A percentile compares a stretch with the other conserved stretches of the same genome.
phyloP scores from a whole-genome alignment of 1,139 yeast species.

The Oligophagozyma castellii region DNA sequence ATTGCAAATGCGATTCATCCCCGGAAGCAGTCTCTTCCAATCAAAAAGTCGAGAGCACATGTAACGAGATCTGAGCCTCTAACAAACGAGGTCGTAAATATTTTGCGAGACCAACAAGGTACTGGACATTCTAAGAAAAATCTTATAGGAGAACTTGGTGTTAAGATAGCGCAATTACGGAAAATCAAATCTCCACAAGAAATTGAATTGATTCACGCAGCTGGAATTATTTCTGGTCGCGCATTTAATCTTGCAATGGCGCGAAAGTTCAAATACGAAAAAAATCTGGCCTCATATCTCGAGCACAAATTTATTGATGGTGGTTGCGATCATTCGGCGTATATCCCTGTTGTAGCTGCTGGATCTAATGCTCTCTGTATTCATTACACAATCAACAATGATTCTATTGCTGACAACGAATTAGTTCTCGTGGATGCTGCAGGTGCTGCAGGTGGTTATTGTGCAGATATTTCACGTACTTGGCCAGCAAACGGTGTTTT shows the following conservation, averaged over 20 bases:
- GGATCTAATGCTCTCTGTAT: slow-evolving; percentile 79
- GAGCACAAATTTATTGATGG: slow-evolving; percentile 73
- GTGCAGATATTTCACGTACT: slow-evolving; percentile 90
- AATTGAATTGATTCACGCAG: slow-evolving; percentile 62
- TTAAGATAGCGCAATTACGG: slow-evolving; percentile 44
- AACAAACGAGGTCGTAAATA: slow-evolving; percentile 9
- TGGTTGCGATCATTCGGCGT: slow-evolving; percentile 85
- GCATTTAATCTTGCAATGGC: slow-evolving; percentile 79
- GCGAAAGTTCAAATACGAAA: slow-evolving; percentile 51
- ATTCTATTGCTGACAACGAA: slow-evolving; percentile 57
- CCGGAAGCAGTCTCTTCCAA: background rate
- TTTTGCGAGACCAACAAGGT: slow-evolving; percentile 24
- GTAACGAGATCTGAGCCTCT: slow-evolving; percentile 17
- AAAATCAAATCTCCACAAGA: slow-evolving; percentile 67
- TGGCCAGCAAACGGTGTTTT: slow-evolving; percentile 83
- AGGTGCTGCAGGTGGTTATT: slow-evolving; percentile 85
- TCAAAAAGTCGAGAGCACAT: slow-evolving; percentile 1
- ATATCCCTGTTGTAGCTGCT: slow-evolving; percentile 92
- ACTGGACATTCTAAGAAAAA: slow-evolving; percentile 21
- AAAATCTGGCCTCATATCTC: slow-evolving; percentile 64
- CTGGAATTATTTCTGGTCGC: slow-evolving; percentile 68
- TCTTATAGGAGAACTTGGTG: slow-evolving; percentile 22
- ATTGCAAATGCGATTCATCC: slow-evolving; percentile 1
- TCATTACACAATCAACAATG: slow-evolving; percentile 85
- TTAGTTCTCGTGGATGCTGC: slow-evolving; percentile 92